phyloP scores from a whole-genome alignment of 805 yeast genomes.

The Komagataella mondaviorum region DNA sequence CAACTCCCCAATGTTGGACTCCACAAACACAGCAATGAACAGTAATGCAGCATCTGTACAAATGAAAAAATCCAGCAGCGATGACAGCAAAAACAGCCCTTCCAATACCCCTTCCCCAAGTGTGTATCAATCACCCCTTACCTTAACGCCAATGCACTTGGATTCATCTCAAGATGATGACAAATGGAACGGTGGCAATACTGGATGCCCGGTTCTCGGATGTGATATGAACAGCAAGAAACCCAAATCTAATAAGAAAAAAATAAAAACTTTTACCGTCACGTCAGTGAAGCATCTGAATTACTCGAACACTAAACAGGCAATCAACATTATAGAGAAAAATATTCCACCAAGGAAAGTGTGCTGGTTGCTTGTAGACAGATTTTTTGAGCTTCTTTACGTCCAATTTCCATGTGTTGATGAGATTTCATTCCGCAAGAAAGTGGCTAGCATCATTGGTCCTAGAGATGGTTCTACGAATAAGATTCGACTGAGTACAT shows the following conservation, averaged over 20 bases:
- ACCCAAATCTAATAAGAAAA: constrained; percentile 7
- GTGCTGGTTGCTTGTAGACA: constrained; percentile 41
- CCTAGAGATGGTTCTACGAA: constrained; percentile 15
- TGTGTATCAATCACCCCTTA: not conserved
- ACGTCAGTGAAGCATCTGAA: constrained; percentile 20
- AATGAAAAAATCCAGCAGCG: not conserved
- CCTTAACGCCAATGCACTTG: not conserved
- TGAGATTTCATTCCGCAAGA: constrained; percentile 33
- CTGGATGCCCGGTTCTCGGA: constrained; percentile 8
- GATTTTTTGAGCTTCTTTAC: constrained; percentile 47
- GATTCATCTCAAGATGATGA: not conserved
- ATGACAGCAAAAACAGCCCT: not conserved
- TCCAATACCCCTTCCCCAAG: not conserved
- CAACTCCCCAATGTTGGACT: constrained; percentile 11
- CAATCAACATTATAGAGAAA: constrained; percentile 25
- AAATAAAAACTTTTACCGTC: constrained; percentile 15
- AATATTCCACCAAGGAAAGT: constrained; percentile 40
- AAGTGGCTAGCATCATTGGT: constrained; percentile 32
- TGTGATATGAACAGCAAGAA: constrained; percentile 7
- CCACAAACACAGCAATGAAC: constrained; percentile 12
- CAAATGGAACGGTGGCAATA: not conserved
- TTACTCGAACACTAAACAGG: constrained; percentile 25
- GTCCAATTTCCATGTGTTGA: constrained; percentile 57
- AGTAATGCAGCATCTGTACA: not conserved
- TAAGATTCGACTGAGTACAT: constrained; percentile 13